phyloP scores from a whole-genome alignment of 208 protist species.

The Crithidia brevicula region DNA sequence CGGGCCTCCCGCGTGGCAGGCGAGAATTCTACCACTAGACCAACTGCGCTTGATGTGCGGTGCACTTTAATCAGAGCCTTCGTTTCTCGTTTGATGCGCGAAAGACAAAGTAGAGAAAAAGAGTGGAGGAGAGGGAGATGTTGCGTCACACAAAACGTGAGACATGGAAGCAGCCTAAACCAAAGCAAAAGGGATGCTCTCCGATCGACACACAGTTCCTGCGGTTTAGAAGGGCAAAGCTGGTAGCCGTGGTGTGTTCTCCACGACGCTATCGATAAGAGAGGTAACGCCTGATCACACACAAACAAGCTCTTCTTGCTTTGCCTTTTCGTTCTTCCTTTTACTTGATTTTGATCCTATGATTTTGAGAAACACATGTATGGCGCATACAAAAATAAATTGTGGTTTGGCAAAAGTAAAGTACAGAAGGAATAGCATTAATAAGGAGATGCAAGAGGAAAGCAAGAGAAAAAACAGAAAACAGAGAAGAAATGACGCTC shows the following conservation, averaged over 20 bases:
- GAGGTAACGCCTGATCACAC: too few relatives aligned
- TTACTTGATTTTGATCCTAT: background rate
- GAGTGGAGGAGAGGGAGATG: background rate
- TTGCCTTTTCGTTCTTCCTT: background rate
- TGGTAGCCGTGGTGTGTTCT: too few relatives aligned
- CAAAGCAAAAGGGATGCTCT: too few relatives aligned
- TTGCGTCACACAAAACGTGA: background rate
- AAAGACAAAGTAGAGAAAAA: background rate
- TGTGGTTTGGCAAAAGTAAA: too few relatives aligned
- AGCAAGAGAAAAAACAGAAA: constrained; percentile 11
- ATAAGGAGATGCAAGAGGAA: background rate
- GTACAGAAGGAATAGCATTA: background rate
- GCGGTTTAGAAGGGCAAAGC: too few relatives aligned
- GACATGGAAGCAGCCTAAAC: background rate
- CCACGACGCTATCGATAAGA: too few relatives aligned
- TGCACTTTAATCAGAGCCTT: background rate
- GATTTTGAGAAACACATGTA: background rate
- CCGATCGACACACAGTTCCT: too few relatives aligned
- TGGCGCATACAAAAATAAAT: too few relatives aligned
- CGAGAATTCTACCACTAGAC: constrained; percentile 95
- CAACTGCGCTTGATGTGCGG: constrained; percentile 66
- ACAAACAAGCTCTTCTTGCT: too few relatives aligned
- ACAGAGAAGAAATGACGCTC: too few relatives aligned
- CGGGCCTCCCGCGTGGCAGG: constrained; percentile 92
- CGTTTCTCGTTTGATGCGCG: background rate